Conservation (phyloP, 2,329 filamentous ascomycete genomes). For the Fusarium udum region DNA sequence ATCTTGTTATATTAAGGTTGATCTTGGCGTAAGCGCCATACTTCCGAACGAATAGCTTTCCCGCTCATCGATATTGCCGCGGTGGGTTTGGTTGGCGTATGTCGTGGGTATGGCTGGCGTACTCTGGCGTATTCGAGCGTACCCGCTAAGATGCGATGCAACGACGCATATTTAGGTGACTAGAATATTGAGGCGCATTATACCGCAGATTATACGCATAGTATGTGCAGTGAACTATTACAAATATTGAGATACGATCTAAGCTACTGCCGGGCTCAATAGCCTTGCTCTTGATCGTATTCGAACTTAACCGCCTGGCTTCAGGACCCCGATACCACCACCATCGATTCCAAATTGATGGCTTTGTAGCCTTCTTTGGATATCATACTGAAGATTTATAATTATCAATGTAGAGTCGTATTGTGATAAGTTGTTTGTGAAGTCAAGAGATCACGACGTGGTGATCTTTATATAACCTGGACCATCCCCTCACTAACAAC, state of each 20-base stretch:
- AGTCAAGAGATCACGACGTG: neutral
- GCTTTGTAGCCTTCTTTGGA: rapidly evolving
- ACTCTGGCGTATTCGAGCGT: conserved; percentile 15
- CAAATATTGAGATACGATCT: neutral
- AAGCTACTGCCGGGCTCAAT: too few species aligned
- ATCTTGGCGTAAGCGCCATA: neutral
- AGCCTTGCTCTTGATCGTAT: neutral
- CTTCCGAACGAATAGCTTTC: too few species aligned
- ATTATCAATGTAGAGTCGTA: neutral
- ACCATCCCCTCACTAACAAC: neutral
- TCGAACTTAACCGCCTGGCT: too few species aligned
- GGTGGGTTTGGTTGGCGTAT: neutral
- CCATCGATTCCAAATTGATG: neutral
- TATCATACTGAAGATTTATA: rapidly evolving
- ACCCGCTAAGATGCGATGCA: neutral
- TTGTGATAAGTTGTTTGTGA: neutral
- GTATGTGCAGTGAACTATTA: neutral
- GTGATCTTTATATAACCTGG: neutral
- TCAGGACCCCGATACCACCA: neutral
- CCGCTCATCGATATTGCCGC: neutral
- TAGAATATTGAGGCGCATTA: neutral
- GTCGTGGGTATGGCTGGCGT: neutral
- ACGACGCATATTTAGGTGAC: neutral
- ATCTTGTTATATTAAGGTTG: neutral
- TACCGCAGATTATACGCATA: rapidly evolving